Evolutionary conservation across 2,329 filamentous ascomycete species (phyloP).

Genomic region (Aspergillus felis): DNA sequence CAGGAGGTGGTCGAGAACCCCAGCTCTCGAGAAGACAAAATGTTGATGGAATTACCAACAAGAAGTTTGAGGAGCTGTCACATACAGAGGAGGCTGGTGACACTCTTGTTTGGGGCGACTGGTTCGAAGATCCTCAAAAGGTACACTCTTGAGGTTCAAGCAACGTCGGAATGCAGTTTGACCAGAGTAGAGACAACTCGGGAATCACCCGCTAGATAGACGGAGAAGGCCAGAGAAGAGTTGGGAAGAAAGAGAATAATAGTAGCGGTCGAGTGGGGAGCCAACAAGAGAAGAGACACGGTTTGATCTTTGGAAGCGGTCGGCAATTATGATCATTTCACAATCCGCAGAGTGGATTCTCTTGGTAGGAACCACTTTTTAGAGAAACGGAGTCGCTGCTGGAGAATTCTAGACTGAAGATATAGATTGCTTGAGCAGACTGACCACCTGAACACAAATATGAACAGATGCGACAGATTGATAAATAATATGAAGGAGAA

Average conservation of each 20-base stretch:
- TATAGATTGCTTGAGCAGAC: background rate
- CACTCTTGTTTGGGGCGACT: background rate
- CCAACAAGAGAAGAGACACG: background rate
- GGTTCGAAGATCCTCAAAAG: background rate
- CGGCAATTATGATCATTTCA: background rate
- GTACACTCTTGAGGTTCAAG: background rate
- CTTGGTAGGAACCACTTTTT: background rate
- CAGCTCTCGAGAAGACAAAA: background rate
- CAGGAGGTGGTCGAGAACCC: background rate
- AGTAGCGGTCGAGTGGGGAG: conserved; percentile 5
- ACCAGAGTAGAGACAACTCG: background rate
- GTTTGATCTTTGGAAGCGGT: background rate
- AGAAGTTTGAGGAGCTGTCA: background rate
- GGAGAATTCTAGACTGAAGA: background rate
- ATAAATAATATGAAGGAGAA: background rate
- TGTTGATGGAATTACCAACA: background rate
- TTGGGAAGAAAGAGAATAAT: background rate
- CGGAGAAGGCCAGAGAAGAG: background rate
- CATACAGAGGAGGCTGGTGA: background rate
- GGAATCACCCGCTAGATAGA: background rate
- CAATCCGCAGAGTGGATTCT: background rate
- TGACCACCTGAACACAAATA: no score
- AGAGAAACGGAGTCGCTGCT: background rate
- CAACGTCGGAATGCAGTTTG: background rate
- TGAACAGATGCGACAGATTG: background rate